Percentiles rank a stretch among this genome's conserved stretches.
Evolutionary conservation across 192 early-diverging fungal species (phyloP).

Genomic region (Entrophospora sp.): DNA sequence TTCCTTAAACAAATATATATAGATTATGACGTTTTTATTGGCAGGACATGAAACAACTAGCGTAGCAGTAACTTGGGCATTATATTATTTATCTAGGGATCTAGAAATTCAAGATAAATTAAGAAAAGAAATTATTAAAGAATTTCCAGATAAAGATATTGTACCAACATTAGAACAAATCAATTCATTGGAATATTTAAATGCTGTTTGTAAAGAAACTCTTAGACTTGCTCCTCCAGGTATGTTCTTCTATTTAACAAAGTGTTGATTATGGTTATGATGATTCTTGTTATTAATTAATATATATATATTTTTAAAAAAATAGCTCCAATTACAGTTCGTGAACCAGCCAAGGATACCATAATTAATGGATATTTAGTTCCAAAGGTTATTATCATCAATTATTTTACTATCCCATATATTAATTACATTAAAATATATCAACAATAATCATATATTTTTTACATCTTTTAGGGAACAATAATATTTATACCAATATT

Average conservation of each 20-base stretch:
- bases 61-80: slow-evolving; percentile 42
- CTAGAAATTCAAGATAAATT: slow-evolving; percentile 33
- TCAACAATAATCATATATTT: background rate
- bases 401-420: background rate
- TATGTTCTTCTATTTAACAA: too few species aligned
- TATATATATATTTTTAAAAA: background rate
- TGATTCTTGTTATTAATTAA: background rate
- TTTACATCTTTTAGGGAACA: slow-evolving; percentile 8
- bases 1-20: too few species aligned
- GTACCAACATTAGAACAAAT: slow-evolving; percentile 37
- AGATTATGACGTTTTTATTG: slow-evolving; percentile 48
- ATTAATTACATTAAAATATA: background rate
- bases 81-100: slow-evolving; percentile 39
- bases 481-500: slow-evolving; percentile 32
- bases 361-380: slow-evolving; percentile 33
- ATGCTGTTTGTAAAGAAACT: slow-evolving; percentile 43
- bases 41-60: slow-evolving; percentile 57
- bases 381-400: slow-evolving; percentile 33
- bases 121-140: slow-evolving; percentile 35
- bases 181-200: slow-evolving; percentile 39
- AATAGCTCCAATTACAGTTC: slow-evolving; percentile 36
- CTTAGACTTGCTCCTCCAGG: slow-evolving; percentile 40
- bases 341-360: slow-evolving; percentile 31
- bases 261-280: background rate
- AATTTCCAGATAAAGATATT: slow-evolving; percentile 22